These are phyloP conservation scores for Geum urbanum DNA, from an alignment of 306 rosid genomes.

Conservation along the genomic window DNA sequence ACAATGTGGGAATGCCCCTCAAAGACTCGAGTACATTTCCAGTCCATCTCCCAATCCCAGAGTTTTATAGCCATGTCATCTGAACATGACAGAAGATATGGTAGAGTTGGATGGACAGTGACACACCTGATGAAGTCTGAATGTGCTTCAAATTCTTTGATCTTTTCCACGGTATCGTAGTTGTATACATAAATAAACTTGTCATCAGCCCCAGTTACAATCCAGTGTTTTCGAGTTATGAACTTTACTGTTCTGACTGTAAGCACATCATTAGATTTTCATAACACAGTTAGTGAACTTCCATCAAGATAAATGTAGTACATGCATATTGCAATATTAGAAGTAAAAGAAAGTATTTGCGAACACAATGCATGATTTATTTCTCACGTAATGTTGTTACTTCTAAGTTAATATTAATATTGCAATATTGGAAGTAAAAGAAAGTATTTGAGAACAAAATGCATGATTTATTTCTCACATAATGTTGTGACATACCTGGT, in stretches of 20 bases:
- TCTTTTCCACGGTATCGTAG: conserved; percentile 35
- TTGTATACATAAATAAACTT: conserved; percentile 42
- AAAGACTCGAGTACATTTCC: conserved; percentile 42
- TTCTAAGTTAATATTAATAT: too few species aligned
- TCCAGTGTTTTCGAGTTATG: conserved; percentile 47
- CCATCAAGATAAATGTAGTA: too few species aligned
- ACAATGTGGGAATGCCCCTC: conserved; percentile 64
- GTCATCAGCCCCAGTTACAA: conserved; percentile 49
- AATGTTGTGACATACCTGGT: conserved; percentile 52
- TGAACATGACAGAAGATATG: conserved; percentile 53
- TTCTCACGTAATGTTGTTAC: too few species aligned
- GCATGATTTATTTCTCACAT: too few species aligned
- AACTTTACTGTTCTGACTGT: conserved; percentile 72
- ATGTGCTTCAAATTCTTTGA: conserved; percentile 50
- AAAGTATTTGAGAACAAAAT: neutral
- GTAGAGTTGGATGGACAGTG: conserved; percentile 50
- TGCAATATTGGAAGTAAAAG: too few species aligned
- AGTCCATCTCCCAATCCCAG: conserved; percentile 60
- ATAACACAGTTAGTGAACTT: too few species aligned
- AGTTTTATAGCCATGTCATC: conserved; percentile 50
- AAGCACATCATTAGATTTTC: too few species aligned
- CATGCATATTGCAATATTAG: neutral
- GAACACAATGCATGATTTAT: neutral
- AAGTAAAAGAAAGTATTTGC: neutral
- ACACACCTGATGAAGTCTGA: conserved; percentile 54